A percentile compares a stretch with the other conserved stretches of the same genome.
Conservation (phyloP, 306 rosid genomes). For the Prunus mongolica region DNA sequence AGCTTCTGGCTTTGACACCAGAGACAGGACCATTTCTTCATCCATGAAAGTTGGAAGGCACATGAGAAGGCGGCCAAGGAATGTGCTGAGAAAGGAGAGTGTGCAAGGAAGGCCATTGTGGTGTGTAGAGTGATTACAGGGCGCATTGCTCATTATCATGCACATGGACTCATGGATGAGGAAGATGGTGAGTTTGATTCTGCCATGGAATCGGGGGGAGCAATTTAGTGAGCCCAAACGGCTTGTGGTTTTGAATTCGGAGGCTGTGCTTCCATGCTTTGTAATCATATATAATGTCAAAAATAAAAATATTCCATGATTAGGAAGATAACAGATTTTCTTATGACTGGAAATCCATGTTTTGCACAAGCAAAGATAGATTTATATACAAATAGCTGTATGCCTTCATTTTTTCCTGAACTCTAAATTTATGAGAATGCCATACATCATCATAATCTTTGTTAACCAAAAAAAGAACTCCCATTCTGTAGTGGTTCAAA, state of each 20-base stretch:
- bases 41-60: constrained; percentile 23
- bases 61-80: constrained; percentile 18
- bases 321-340: not conserved
- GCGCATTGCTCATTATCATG: constrained; percentile 8
- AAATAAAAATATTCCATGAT: not conserved
- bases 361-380: too few species aligned
- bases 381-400: too few species aligned
- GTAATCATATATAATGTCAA: constrained; percentile 21
- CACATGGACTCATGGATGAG: not conserved
- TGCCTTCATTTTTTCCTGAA: too few species aligned
- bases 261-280: constrained; percentile 39
- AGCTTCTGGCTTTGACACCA: not conserved
- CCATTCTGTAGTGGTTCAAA: too few species aligned
- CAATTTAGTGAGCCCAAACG: constrained; percentile 1
- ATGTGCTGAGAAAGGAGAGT: not conserved
- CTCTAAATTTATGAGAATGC: too few species aligned
- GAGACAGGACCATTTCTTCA: constrained; percentile 1
- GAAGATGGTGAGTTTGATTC: constrained; percentile 30
- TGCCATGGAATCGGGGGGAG: not conserved
- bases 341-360: too few species aligned
- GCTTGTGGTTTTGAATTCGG: constrained; percentile 19
- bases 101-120: constrained; percentile 19
- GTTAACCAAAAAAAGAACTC: too few species aligned
- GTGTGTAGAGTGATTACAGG: constrained; percentile 29
- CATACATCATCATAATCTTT: too few species aligned